phyloP scores from a whole-genome alignment of 2,329 filamentous ascomycete species.

The Pezicula radicicola region DNA sequence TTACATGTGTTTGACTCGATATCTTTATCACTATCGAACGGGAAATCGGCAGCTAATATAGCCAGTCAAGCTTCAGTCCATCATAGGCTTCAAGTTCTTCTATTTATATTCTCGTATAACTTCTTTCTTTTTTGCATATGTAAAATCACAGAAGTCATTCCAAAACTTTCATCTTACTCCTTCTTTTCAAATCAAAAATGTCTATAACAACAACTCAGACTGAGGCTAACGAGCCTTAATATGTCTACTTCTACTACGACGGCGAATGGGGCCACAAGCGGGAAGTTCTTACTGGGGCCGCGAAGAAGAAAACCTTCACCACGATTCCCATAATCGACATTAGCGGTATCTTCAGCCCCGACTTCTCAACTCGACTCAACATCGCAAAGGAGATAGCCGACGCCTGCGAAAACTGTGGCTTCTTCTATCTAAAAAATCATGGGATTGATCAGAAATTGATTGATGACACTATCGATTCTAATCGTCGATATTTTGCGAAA shows the following conservation, averaged over 20 bases:
- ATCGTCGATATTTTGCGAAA: slow-evolving; percentile 7
- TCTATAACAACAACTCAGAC: not conserved
- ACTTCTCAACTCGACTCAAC: slow-evolving; percentile 25
- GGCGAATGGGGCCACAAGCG: slow-evolving; percentile 9
- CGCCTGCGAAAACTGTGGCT: slow-evolving; percentile 35
- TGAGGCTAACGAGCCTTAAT: slow-evolving; percentile 3
- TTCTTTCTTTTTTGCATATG: not conserved
- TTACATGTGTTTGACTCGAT: no score
- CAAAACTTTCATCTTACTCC: not conserved
- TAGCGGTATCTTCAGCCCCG: slow-evolving; percentile 27
- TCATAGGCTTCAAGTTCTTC: no score
- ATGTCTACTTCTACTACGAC: slow-evolving; percentile 9
- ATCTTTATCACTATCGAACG: no score
- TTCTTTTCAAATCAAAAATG: not conserved
- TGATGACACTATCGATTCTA: not conserved
- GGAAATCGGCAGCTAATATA: no score
- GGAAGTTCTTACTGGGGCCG: not conserved
- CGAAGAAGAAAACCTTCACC: not conserved
- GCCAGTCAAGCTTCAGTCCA: no score
- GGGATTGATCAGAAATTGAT: slow-evolving; percentile 2
- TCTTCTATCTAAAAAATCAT: slow-evolving; percentile 39
- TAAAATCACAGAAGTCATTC: not conserved
- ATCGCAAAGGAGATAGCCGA: slow-evolving; percentile 32
- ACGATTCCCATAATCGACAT: slow-evolving; percentile 42
- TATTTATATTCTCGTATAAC: not conserved